phyloP scores from a whole-genome alignment of 1,284 basidiomycete species.

The Malassezia yamatoensis region DNA sequence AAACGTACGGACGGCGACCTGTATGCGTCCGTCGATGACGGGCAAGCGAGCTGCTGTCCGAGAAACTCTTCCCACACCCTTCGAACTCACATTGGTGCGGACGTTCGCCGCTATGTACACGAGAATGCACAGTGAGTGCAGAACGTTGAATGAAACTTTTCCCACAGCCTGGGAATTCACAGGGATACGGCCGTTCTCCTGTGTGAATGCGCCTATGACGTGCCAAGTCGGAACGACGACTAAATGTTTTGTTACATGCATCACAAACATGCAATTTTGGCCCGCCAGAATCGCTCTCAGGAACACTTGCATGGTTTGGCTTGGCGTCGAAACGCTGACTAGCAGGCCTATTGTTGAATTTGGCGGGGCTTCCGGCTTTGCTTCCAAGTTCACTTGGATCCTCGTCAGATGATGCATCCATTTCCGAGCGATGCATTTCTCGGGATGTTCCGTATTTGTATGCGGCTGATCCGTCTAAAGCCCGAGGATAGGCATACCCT shows the following conservation, averaged over 20 bases:
- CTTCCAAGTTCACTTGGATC: conserved; percentile 7
- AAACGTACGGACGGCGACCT: conserved; percentile 49
- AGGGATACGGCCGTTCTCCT: conserved; percentile 67
- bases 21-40: conserved; percentile 65
- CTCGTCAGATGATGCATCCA: conserved; percentile 13
- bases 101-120: conserved; percentile 79
- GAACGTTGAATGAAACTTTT: conserved; percentile 47
- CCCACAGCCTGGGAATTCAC: conserved; percentile 52
- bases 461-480: not conserved
- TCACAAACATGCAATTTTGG: conserved; percentile 45
- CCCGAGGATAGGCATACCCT: not conserved
- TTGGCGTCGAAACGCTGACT: conserved; percentile 20
- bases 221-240: conserved; percentile 41
- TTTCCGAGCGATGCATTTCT: not conserved
- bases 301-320: conserved; percentile 12
- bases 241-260: conserved; percentile 43
- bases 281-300: conserved; percentile 45
- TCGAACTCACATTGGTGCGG: conserved; percentile 61
- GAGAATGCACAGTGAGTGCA: conserved; percentile 70
- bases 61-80: conserved; percentile 58
- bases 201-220: conserved; percentile 74
- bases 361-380: not conserved
- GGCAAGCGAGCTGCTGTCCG: conserved; percentile 55
- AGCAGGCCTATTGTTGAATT: not conserved
- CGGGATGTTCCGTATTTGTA: conserved; percentile 9